Conservation (phyloP, 805 yeast genomes). For the Cyberlindnera euphorbiae region DNA sequence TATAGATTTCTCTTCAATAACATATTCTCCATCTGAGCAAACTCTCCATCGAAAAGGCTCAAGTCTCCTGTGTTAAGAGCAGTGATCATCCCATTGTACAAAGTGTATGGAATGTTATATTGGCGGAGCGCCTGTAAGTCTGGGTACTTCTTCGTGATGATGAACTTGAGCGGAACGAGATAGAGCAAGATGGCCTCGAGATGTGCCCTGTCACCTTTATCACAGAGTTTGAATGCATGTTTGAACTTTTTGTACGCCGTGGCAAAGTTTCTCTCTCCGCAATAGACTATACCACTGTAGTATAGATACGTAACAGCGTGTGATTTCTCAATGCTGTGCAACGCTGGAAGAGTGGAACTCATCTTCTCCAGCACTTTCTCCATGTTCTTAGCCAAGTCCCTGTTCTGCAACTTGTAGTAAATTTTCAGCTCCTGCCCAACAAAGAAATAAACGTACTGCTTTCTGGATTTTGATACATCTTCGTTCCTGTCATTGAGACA, state of each 20-base stretch:
- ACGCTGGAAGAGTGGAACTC: constrained; percentile 46
- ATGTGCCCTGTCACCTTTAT: constrained; percentile 17
- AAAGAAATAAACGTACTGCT: constrained; percentile 64
- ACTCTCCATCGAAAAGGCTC: constrained; percentile 39
- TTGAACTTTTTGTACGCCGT: constrained; percentile 48
- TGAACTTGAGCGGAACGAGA: constrained; percentile 59
- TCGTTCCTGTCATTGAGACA: constrained; percentile 75
- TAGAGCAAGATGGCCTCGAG: constrained; percentile 43
- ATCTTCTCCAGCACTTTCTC: constrained; percentile 63
- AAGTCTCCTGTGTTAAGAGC: constrained; percentile 50
- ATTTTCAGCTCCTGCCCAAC: constrained; percentile 64
- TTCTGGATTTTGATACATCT: constrained; percentile 44
- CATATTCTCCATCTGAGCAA: constrained; percentile 41
- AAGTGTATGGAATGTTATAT: constrained; percentile 43
- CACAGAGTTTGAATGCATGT: constrained; percentile 35
- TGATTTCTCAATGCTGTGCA: constrained; percentile 38
- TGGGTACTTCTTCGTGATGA: constrained; percentile 46
- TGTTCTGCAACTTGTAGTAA: constrained; percentile 60
- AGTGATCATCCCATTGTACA: constrained; percentile 27
- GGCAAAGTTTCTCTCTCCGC: constrained; percentile 57
- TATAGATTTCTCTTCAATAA: constrained; percentile 58
- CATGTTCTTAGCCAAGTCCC: constrained; percentile 69
- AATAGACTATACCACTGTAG: constrained; percentile 61
- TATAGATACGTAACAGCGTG: constrained; percentile 62
- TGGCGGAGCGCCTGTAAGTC: constrained; percentile 31